Conservation (phyloP, 148 eudicot genomes). For the Diospyros lotus region DNA sequence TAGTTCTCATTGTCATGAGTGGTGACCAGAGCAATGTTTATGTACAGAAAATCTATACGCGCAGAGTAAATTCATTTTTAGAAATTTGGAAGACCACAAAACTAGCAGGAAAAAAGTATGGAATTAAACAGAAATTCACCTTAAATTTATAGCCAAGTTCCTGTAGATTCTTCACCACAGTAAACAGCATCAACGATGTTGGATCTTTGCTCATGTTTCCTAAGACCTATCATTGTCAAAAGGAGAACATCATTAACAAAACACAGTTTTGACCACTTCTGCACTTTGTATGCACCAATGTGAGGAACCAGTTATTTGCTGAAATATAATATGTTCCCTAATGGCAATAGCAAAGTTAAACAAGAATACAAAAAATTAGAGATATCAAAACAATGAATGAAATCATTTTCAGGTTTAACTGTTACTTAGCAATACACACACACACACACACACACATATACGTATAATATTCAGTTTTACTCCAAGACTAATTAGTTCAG, state of each 20-base stretch:
- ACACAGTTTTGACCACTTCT: not conserved
- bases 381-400: too few relatives aligned
- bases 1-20: too few relatives aligned
- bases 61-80: not conserved
- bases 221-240: conserved; percentile 48
- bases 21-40: too few relatives aligned
- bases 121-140: conserved; percentile 36
- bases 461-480: not conserved
- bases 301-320: not conserved
- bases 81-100: not conserved
- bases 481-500: not conserved
- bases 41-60: not conserved
- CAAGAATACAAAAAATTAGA: not conserved
- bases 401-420: too few relatives aligned
- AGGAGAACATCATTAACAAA: conserved; percentile 11
- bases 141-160: conserved; percentile 66
- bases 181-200: conserved; percentile 62
- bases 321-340: not conserved
- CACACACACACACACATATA: too few relatives aligned
- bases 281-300: not conserved
- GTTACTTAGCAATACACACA: too few relatives aligned
- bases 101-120: not conserved
- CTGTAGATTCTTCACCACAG: conserved; percentile 66
- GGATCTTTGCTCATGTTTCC: conserved; percentile 77
- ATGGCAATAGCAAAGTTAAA: not conserved